Conservation (phyloP, 75 land plant genomes). For the Cryptomeria japonica region DNA sequence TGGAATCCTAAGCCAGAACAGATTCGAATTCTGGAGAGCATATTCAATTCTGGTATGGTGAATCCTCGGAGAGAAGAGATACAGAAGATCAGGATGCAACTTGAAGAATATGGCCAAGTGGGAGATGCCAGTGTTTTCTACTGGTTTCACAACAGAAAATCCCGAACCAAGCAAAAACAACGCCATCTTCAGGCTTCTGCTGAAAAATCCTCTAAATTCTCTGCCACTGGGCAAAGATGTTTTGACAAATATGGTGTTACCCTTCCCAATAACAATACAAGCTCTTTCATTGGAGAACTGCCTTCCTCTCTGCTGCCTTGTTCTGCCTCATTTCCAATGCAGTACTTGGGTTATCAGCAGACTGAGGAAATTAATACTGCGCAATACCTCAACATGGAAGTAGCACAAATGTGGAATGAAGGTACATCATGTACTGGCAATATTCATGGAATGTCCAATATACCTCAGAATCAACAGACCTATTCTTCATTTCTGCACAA, state of each 20-base stretch:
- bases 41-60: constrained; percentile 78
- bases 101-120: constrained; percentile 76
- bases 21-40: constrained; percentile 65
- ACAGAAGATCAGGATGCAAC: constrained; percentile 51
- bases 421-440: background rate
- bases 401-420: background rate
- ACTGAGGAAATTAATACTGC: background rate
- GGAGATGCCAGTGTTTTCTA: constrained; percentile 90
- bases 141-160: constrained; percentile 92
- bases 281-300: background rate
- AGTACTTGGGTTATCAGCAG: background rate
- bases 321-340: constrained; percentile 13
- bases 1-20: constrained; percentile 91
- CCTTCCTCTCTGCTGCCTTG: constrained; percentile 30
- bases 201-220: background rate
- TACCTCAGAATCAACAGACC: background rate
- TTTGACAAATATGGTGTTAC: background rate
- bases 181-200: constrained; percentile 27
- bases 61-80: constrained; percentile 77
- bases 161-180: constrained; percentile 71
- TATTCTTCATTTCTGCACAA: background rate
- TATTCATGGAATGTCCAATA: background rate
- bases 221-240: background rate
- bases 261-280: background rate
- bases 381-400: background rate